Evolutionary conservation across 2,329 filamentous ascomycete species (phyloP), one percentile per base, ranked within the genome.

Genomic region (Trichophyton mentagrophytes): DNA sequence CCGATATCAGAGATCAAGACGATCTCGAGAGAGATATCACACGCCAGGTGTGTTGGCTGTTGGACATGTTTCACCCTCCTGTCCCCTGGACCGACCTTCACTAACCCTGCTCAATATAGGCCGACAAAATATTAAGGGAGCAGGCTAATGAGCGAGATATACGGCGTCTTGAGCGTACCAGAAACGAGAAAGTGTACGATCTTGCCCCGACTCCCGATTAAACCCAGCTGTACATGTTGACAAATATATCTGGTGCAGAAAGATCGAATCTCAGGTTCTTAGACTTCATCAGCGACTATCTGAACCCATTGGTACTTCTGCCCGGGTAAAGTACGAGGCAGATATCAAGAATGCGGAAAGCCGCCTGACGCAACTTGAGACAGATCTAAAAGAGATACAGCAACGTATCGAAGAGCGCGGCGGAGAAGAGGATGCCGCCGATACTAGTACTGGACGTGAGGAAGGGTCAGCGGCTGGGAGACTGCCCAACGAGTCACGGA

Each of bases 21-120:
- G 91, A 96, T 62, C 77, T 97, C 20, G 92, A 96, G 73, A 82
- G 90, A 64, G 90, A 96, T 69, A 95, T 97, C 64, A 81, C 82
- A 30, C 78, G 79, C 51, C 81, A 86, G 71, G 74, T 76, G 67
- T 57, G 58, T 59, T 15, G 8, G 46, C 8, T 30, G 30, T 42
- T 30, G n/a, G 27, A 49, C 30, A 30, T 51, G 7, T 30, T 17
- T 13, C 22, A 15, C 13, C 11, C 9, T 22, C 44, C 13, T 40
- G 55, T 9, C 11, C 33, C 33, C 33, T 46, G 25, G 20, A 25
- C 46, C 1, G 46, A 25, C 30, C 25, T 59, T 56, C 60, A 13
- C 33, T 38, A 38, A 38, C 33, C 33, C 60, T 53, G 25, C 30
- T 15, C 27, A 30, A 55, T n/a, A 57, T 47, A 77, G 75, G 84